These are phyloP conservation scores for Polygonum maritimum DNA, from an alignment of 148 eudicot genomes.

Conservation along the genomic window DNA sequence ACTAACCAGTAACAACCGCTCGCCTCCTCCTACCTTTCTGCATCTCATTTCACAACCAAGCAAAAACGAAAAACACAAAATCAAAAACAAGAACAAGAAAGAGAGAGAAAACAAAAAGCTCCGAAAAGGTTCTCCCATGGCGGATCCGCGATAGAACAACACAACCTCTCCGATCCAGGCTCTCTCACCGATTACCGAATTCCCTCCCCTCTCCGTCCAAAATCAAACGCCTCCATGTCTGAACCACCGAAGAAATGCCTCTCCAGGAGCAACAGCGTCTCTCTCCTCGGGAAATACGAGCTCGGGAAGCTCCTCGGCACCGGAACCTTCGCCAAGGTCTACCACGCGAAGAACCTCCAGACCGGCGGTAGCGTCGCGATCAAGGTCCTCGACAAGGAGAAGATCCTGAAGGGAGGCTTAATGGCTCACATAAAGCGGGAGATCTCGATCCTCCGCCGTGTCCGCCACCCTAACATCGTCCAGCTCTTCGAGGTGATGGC, in stretches of 20 bases:
- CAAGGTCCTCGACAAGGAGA: constrained; percentile 52
- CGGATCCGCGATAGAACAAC: constrained; percentile 10
- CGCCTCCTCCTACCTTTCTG: not conserved
- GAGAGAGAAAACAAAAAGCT: not conserved
- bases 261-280: not conserved
- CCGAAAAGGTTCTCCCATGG: not conserved
- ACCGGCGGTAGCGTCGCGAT: constrained; percentile 39
- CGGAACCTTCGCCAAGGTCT: constrained; percentile 39
- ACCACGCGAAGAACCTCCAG: constrained; percentile 34
- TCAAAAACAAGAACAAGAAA: not conserved
- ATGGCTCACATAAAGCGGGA: constrained; percentile 56
- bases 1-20: constrained; percentile 4
- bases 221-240: not conserved
- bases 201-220: not conserved
- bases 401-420: constrained; percentile 45
- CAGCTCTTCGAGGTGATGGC: constrained; percentile 62
- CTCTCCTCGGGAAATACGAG: constrained; percentile 25
- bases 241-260: not conserved
- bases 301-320: constrained; percentile 26
- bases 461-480: constrained; percentile 57
- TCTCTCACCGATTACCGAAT: not conserved
- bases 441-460: constrained; percentile 43
- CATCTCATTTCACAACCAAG: not conserved
- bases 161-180: not conserved
- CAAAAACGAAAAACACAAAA: too few species aligned